Evolutionary conservation across 1,284 basidiomycete species (phyloP), one percentile per base, ranked within the genome.

Genomic region (Cryptococcus sp.): DNA sequence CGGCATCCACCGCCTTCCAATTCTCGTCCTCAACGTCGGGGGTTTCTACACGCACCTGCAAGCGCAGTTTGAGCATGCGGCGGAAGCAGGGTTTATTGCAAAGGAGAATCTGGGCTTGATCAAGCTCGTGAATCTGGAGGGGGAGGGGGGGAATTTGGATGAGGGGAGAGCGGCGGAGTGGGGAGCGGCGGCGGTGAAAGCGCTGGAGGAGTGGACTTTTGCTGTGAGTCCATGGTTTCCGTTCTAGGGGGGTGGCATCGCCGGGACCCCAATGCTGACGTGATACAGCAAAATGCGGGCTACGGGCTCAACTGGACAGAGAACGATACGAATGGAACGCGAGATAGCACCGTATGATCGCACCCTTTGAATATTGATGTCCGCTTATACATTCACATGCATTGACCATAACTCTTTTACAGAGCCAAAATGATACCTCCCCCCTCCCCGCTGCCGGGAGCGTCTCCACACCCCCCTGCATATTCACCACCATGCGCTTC

Each of bases 31-130:
- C 46, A 94, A 96, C 71, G 67, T 94, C 38, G 82, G 83, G 48
- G 83, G 82, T 0, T 95, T 87, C 78, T 97, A 84, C 75, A 82
- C 87, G 13, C 86, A 91, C 1, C 78, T 96, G n/a, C 83, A 85
- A 37, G 79, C 82, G 20, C 82, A 91, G 53, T 82, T 96, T 64
- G 78, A 83, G 55, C 83, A 80, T 49, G 85, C 86, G 4, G 77
- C 89, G 48, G 72, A 81, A 21, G 83, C 84, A 28, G 91, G 89
- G 2, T 96, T 92, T 77, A 90, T 94, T 70, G 77, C 79, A 24
- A 77, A 82, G 1, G 66, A 77, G 36, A 88, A 85, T 67, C 81
- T 84, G 55, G 63, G 75, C 2, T 78, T 93, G 21, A 76, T 91
- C 33, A 70, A 81, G 15, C 86, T 92, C 57, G 81, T 93, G 18